Evolutionary conservation across 2,329 filamentous ascomycete genomes (phyloP).

Genomic region (Diaporthe nobilis): DNA sequence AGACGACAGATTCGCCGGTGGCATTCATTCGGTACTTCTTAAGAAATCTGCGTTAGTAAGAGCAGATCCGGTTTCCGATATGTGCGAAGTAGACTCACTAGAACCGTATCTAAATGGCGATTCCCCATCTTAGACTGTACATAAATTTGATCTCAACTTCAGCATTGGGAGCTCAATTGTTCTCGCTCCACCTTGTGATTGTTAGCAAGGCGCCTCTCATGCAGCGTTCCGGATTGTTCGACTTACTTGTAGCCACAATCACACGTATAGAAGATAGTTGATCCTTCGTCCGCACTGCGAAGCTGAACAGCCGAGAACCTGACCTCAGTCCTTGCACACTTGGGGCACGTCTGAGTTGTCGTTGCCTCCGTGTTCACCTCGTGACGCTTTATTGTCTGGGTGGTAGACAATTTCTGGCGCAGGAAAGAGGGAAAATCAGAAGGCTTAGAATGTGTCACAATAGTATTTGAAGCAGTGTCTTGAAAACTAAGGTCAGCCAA

Average conservation of each 20-base stretch:
- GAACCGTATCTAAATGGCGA: constrained; percentile 7
- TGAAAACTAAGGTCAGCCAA: constrained; percentile 19
- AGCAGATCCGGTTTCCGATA: neutral
- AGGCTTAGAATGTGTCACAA: constrained; percentile 87
- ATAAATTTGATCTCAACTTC: neutral
- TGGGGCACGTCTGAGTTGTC: constrained; percentile 79
- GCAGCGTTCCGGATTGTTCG: constrained; percentile 16
- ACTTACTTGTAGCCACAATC: constrained; percentile 87
- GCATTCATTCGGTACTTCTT: neutral
- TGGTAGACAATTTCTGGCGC: constrained; percentile 87
- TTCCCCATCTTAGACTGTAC: constrained; percentile 5
- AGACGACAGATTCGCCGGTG: neutral
- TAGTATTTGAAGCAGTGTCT: constrained; percentile 83
- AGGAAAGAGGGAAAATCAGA: constrained; percentile 92
- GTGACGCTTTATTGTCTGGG: constrained; percentile 84
- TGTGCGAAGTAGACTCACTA: neutral
- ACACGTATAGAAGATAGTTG: constrained; percentile 91
- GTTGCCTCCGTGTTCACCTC: constrained; percentile 81
- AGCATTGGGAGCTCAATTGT: constrained; percentile 63
- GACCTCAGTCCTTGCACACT: constrained; percentile 87
- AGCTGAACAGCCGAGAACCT: constrained; percentile 88
- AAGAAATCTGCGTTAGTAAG: neutral
- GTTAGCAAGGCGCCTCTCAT: constrained; percentile 47
- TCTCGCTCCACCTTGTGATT: constrained; percentile 65
- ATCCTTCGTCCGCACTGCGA: constrained; percentile 94